Conservation (phyloP, 768 basidiomycete genomes). For the Leccinum uliginosum region DNA sequence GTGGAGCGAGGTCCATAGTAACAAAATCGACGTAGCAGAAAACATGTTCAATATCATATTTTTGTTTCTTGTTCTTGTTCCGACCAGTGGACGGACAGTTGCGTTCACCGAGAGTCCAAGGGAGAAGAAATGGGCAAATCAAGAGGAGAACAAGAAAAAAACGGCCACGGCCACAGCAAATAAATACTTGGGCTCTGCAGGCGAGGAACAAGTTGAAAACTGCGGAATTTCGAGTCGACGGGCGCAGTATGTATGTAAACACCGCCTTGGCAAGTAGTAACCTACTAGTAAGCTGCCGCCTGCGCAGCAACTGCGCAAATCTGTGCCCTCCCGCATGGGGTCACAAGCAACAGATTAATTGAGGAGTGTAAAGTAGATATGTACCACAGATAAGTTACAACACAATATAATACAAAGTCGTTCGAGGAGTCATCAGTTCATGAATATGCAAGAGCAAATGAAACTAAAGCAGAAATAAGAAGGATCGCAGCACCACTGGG, state of each 20-base stretch:
- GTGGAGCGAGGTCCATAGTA: slow-evolving; percentile 11
- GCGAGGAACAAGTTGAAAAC: background rate
- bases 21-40: slow-evolving; percentile 8
- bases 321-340: too few species aligned
- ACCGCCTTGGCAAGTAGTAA: too few species aligned
- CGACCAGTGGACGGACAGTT: background rate
- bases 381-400: background rate
- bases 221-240: slow-evolving; percentile 5
- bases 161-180: background rate
- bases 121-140: background rate
- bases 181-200: slow-evolving; percentile 1
- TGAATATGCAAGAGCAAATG: background rate
- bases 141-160: background rate
- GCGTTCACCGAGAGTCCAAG: background rate
- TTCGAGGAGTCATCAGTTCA: background rate
- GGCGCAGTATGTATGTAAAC: background rate
- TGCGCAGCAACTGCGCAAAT: background rate
- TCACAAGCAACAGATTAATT: background rate
- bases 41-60: slow-evolving; percentile 14
- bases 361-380: background rate
- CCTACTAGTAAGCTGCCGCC: background rate
- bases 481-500: background rate
- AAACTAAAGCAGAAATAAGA: slow-evolving; percentile 10
- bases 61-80: background rate
- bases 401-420: background rate